These are phyloP conservation scores for Pleurotus tuoliensis DNA, from an alignment of 768 basidiomycete genomes.

Conservation along the genomic window DNA sequence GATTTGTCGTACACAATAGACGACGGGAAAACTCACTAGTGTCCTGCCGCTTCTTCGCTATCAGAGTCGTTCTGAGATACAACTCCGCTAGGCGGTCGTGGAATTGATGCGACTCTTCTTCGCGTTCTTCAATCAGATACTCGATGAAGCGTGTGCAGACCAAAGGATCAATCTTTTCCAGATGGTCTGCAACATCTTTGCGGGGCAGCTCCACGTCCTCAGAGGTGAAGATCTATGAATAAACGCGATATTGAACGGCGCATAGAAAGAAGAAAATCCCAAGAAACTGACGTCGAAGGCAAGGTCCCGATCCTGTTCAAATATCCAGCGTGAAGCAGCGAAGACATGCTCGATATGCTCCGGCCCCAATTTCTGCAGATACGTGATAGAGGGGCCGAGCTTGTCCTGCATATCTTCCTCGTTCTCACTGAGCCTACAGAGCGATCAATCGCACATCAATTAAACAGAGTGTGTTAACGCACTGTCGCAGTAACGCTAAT, in stretches of 20 bases:
- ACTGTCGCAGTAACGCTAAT: constrained; percentile 81
- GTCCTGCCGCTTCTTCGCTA: constrained; percentile 55
- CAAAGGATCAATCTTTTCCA: constrained; percentile 67
- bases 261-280: not conserved
- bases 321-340: constrained; percentile 79
- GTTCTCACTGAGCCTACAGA: constrained; percentile 69
- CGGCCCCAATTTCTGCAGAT: constrained; percentile 87
- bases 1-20: constrained; percentile 3
- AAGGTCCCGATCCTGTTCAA: constrained; percentile 66
- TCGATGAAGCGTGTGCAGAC: constrained; percentile 81
- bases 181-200: constrained; percentile 67
- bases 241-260: not conserved
- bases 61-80: constrained; percentile 68
- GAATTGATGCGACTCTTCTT: constrained; percentile 62
- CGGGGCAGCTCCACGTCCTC: constrained; percentile 92
- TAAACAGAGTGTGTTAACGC: constrained; percentile 21
- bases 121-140: constrained; percentile 71
- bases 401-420: constrained; percentile 78
- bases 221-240: constrained; percentile 82
- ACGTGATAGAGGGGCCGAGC: constrained; percentile 78
- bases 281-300: constrained; percentile 62
- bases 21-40: constrained; percentile 38
- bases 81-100: constrained; percentile 90
- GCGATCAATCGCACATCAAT: not conserved
- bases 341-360: constrained; percentile 82